Base-by-base conservation (phyloP, 1,284 basidiomycete species). In the Retiboletus flavoniger region DNA sequence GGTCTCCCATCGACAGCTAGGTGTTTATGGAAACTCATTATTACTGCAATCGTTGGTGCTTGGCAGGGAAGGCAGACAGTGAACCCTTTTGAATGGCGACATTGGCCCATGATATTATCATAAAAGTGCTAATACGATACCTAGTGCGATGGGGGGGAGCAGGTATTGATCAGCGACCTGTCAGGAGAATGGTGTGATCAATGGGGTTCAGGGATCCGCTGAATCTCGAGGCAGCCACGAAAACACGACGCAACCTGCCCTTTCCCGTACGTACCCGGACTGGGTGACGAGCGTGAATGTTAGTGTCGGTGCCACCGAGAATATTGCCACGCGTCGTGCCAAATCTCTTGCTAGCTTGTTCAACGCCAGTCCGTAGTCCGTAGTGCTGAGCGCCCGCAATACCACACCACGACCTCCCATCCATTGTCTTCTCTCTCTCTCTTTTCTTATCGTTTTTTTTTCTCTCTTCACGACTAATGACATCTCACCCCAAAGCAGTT, bases 401-500 rank as follows among this genome's bases (percentile, higher is more conserved):
- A 77, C 76, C 71, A 76, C 45, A 17, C 66, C 60, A 31, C 58
- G 57, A 58, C 57, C 56, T 62, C 61, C 50, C 63, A 10, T 24
- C 28, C 32, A 45, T 34, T 5, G 10, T 40, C 36, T 31, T 19
- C 39, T 34, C 63, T 64, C 63, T 72, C 43, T 55, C 47, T 48
- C 60, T 19, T 46, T 61, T 58, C 61, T 66, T 68, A 16, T 36
- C 38, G 13, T 43, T n/a, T 40, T 28, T 49, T 42, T 41, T 34
- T 53, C 31, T 49, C 34, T 53, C 14, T 29, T 67, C 16, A 68
- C 66, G 59, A 71, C 56, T 78, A 74, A 83, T 83, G 82, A 80
- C 78, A 64, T 58, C 73, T 55, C 79, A 76, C 42, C 76, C 80
- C 64, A 89, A 85, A 72, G 78, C 84, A 50, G 82, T 84, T 50